phyloP scores from a whole-genome alignment of 2,329 filamentous ascomycete species.

The Phaeosphaeriaceae sp. region DNA sequence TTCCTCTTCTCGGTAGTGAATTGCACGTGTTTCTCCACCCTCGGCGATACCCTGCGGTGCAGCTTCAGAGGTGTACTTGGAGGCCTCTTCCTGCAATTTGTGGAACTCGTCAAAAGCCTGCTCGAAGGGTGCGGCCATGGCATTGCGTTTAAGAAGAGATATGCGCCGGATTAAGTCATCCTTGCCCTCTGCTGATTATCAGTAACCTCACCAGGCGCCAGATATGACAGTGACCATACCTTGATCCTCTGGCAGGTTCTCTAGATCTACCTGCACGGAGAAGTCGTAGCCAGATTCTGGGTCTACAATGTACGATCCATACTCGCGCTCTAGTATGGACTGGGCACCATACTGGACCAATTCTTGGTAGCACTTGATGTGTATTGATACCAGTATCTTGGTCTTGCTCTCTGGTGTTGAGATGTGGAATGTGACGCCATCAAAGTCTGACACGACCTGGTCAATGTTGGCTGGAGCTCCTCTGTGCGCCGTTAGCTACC shows the following conservation, averaged over 20 bases:
- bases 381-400: conserved; percentile 91
- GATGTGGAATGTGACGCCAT: conserved; percentile 98
- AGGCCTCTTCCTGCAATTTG: conserved; percentile 82
- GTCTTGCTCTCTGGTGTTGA: conserved; percentile 94
- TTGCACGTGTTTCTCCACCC: conserved; percentile 90
- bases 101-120: conserved; percentile 94
- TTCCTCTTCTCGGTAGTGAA: conserved; percentile 98
- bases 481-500: conserved; percentile 59
- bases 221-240: conserved; percentile 53
- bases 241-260: conserved; percentile 81
- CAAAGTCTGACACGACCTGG: conserved; percentile 98
- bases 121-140: conserved; percentile 98
- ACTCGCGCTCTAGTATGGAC: conserved; percentile 90
- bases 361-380: conserved; percentile 93
- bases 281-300: conserved; percentile 96
- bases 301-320: conserved; percentile 85
- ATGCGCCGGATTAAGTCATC: conserved; percentile 88
- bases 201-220: conserved; percentile 15
- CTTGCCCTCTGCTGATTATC: conserved; percentile 68
- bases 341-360: conserved; percentile 92
- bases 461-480: conserved; percentile 88
- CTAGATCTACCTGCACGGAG: conserved; percentile 87
- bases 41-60: conserved; percentile 89
- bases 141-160: conserved; percentile 93
- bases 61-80: conserved; percentile 90